These are phyloP conservation scores for Ophiostoma pallidulum DNA, from an alignment of 2,329 filamentous ascomycete species.

Conservation along the genomic window DNA sequence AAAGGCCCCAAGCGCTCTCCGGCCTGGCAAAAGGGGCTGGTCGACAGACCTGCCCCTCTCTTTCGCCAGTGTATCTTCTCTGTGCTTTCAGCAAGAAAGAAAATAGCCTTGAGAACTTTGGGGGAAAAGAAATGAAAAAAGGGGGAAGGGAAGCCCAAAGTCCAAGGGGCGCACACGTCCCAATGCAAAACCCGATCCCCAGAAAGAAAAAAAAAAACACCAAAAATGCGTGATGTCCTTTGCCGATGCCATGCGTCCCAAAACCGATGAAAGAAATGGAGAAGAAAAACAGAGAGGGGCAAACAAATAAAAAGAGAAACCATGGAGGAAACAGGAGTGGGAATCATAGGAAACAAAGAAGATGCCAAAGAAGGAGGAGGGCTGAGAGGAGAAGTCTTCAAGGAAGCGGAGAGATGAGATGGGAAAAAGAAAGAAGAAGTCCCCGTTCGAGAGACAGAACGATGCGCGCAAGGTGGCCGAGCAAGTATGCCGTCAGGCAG, in stretches of 20 bases:
- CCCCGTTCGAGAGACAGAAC: neutral
- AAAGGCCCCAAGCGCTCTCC: neutral
- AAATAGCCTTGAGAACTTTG: neutral
- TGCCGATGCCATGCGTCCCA: constrained; percentile 1
- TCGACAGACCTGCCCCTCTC: neutral
- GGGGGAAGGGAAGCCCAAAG: neutral
- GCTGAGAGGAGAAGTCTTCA: neutral
- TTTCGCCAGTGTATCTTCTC: no score
- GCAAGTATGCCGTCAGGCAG: neutral
- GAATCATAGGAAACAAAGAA: constrained; percentile 7
- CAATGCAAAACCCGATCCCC: constrained; percentile 2
- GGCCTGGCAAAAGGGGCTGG: neutral
- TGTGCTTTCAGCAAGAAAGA: neutral
- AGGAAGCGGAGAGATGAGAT: neutral
- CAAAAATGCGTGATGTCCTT: neutral
- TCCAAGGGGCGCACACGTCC: neutral
- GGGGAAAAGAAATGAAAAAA: constrained; percentile 10
- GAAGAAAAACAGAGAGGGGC: no score
- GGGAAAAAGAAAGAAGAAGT: neutral
- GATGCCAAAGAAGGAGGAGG: constrained; percentile 3
- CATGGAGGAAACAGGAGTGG: neutral
- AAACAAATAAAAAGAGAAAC: no score
- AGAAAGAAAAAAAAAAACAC: no score
- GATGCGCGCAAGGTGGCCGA: neutral
- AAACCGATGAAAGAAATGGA: neutral